phyloP scores from a whole-genome alignment of 768 basidiomycete genomes.

The Amanita exitialis region DNA sequence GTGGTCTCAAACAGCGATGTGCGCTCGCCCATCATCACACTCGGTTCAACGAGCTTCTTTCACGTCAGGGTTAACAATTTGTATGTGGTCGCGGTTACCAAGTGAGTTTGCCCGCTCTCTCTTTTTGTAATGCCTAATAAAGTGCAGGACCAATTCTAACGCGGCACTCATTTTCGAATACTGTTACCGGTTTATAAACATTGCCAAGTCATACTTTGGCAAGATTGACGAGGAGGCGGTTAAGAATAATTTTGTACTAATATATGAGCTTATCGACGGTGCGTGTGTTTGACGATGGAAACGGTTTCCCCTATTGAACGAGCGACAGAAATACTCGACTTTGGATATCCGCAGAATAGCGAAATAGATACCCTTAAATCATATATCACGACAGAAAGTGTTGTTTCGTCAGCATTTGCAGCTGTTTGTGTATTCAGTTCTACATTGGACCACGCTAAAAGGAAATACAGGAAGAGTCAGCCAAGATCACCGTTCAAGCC shows the following conservation, averaged over 20 bases:
- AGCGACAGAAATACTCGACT: conserved; percentile 82
- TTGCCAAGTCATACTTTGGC: conserved; percentile 93
- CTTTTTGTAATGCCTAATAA: not conserved
- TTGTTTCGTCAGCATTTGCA: conserved; percentile 77
- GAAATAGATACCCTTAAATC: conserved; percentile 96
- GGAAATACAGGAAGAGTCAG: conserved; percentile 76
- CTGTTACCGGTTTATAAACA: conserved; percentile 91
- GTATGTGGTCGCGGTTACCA: conserved; percentile 92
- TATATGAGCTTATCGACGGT: conserved; percentile 98
- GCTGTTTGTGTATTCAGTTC: conserved; percentile 39
- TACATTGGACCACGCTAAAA: not conserved
- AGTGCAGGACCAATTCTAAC: conserved; percentile 81
- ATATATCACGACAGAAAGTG: conserved; percentile 96
- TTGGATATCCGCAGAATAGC: conserved; percentile 98
- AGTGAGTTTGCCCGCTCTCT: conserved; percentile 39
- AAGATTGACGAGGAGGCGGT: conserved; percentile 97
- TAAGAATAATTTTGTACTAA: conserved; percentile 98
- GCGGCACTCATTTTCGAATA: conserved; percentile 98
- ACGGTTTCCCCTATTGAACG: not conserved
- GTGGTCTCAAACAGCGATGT: conserved; percentile 97
- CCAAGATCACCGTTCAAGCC: conserved; percentile 94
- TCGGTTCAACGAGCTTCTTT: conserved; percentile 98
- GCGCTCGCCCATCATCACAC: conserved; percentile 92
- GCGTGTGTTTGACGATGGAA: conserved; percentile 14
- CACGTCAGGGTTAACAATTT: conserved; percentile 94